These are phyloP conservation scores for Nannizziopsis barbatae DNA, from an alignment of 2,329 filamentous ascomycete genomes.

Conservation along the genomic window DNA sequence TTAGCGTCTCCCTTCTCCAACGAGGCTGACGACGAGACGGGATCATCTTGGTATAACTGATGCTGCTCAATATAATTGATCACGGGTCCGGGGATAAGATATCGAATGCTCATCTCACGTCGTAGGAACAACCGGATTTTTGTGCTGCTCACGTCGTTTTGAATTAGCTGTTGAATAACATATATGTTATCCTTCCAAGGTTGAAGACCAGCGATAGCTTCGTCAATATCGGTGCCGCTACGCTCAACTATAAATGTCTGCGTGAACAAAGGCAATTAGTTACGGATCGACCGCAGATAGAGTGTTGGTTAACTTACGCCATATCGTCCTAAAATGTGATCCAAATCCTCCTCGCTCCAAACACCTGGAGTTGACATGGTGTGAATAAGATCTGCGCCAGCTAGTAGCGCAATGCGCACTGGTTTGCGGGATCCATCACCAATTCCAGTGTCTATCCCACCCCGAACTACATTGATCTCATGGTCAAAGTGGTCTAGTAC, in stretches of 20 bases:
- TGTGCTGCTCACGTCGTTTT: constrained; percentile 71
- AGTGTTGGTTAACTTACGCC: constrained; percentile 41
- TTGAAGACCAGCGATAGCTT: constrained; percentile 70
- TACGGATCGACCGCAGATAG: not conserved
- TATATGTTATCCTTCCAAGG: constrained; percentile 77
- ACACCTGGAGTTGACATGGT: constrained; percentile 62
- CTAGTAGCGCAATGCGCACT: constrained; percentile 68
- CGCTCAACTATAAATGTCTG: constrained; percentile 74
- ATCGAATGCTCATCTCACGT: constrained; percentile 71
- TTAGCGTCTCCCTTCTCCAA: not conserved
- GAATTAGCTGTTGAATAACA: constrained; percentile 78
- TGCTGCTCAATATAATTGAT: constrained; percentile 63
- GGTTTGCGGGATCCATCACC: constrained; percentile 53
- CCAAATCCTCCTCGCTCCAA: constrained; percentile 74
- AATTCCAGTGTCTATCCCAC: constrained; percentile 52
- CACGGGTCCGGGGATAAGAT: constrained; percentile 61
- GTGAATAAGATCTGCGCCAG: constrained; percentile 63
- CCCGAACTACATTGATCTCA: constrained; percentile 70
- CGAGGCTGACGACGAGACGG: not conserved
- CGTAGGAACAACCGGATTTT: constrained; percentile 73
- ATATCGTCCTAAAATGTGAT: constrained; percentile 75
- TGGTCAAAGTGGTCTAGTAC: constrained; percentile 85
- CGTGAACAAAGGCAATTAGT: not conserved
- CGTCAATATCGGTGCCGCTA: constrained; percentile 76
- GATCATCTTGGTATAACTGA: constrained; percentile 50